phyloP scores from a whole-genome alignment of 108 stramenopile genomes.

The Cyclotella choctawhatcheeana region DNA sequence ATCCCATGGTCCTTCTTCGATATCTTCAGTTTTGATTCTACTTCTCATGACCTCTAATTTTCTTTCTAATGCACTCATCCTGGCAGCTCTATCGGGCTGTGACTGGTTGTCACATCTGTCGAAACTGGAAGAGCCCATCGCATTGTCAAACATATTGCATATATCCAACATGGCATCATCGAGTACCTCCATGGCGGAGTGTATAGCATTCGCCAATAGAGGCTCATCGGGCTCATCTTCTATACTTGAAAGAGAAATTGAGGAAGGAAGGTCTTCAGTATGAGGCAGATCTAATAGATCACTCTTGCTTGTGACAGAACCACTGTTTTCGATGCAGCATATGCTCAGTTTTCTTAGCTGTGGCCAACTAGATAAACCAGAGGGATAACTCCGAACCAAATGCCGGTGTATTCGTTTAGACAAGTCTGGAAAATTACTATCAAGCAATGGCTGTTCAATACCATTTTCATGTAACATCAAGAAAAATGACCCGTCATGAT shows the following conservation, averaged over 20 bases:
- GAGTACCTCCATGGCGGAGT: not conserved
- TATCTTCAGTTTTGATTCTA: not conserved
- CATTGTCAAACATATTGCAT: not conserved
- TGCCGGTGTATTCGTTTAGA: slow-evolving; percentile 55
- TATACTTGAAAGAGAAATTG: not conserved
- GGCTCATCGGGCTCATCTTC: not conserved
- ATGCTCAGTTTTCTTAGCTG: slow-evolving; percentile 55
- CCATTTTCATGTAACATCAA: slow-evolving; percentile 48
- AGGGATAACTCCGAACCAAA: slow-evolving; percentile 48
- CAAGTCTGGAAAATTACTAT: slow-evolving; percentile 75
- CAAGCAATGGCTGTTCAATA: slow-evolving; percentile 67
- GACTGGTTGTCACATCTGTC: not conserved
- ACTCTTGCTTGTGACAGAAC: not conserved
- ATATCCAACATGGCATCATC: slow-evolving; percentile 15
- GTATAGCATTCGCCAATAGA: not conserved
- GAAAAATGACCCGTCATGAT: slow-evolving; percentile 66
- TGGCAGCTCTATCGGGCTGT: not conserved
- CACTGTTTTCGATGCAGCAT: not conserved
- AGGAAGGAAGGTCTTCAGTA: too few species aligned
- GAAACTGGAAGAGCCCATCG: not conserved
- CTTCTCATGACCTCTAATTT: not conserved
- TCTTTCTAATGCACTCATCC: not conserved
- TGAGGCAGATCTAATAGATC: too few species aligned
- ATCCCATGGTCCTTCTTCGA: not conserved
- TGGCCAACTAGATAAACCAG: slow-evolving; percentile 53